phyloP scores from a whole-genome alignment of 768 basidiomycete species.

The Rossbeevera mucosa region DNA sequence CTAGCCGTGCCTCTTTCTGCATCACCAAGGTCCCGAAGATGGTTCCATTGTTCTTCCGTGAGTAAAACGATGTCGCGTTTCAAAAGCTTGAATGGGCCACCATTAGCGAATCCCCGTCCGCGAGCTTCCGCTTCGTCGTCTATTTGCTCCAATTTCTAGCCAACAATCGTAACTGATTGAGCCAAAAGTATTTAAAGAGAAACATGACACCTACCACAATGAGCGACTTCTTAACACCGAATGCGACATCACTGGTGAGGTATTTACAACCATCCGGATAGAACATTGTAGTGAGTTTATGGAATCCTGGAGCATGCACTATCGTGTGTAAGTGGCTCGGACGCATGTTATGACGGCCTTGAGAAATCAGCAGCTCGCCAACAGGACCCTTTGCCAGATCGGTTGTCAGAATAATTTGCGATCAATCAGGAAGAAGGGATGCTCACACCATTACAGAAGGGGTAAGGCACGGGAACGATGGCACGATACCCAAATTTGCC shows the following conservation, averaged over 20 bases:
- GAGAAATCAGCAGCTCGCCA: slow-evolving; percentile 48
- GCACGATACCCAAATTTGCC: slow-evolving; percentile 69
- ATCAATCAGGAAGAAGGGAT: slow-evolving; percentile 2
- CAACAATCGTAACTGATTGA: not conserved
- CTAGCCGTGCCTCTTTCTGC: slow-evolving; percentile 32
- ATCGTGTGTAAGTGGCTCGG: slow-evolving; percentile 79
- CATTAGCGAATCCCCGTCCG: slow-evolving; percentile 44
- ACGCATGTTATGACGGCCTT: slow-evolving; percentile 70
- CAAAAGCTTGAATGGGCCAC: slow-evolving; percentile 46
- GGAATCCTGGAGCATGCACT: slow-evolving; percentile 67
- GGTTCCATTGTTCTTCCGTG: slow-evolving; percentile 39
- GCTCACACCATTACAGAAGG: slow-evolving; percentile 64
- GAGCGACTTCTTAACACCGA: slow-evolving; percentile 77
- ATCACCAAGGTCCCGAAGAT: slow-evolving; percentile 28
- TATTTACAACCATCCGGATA: slow-evolving; percentile 70
- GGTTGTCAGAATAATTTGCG: slow-evolving; percentile 7
- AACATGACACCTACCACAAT: slow-evolving; percentile 52
- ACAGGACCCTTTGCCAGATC: slow-evolving; percentile 59
- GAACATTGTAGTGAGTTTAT: slow-evolving; percentile 66
- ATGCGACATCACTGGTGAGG: slow-evolving; percentile 68
- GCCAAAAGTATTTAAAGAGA: not conserved
- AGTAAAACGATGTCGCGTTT: slow-evolving; percentile 43
- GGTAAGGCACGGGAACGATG: slow-evolving; percentile 62
- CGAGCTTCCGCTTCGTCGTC: slow-evolving; percentile 51
- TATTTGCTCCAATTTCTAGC: slow-evolving; percentile 49